These are phyloP conservation scores for Globisporangium middletonii DNA, from an alignment of 352 stramenopile genomes.

Conservation along the genomic window DNA sequence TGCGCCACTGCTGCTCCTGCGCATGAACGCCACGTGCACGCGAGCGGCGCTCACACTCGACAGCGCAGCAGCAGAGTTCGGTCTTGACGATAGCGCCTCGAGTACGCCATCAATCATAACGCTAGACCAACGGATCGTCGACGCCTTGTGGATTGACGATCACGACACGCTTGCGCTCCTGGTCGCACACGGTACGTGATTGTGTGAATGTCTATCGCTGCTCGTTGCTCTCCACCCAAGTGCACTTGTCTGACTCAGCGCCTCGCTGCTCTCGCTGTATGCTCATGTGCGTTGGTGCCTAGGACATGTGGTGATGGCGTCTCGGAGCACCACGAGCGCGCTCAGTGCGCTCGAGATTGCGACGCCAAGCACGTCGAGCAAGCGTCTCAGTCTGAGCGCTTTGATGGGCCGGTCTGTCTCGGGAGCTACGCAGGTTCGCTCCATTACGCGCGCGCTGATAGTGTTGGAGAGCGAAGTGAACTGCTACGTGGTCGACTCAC, in stretches of 20 bases:
- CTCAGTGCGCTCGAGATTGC: slow-evolving; percentile 4
- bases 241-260: background rate
- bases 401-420: slow-evolving; percentile 15
- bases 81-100: background rate
- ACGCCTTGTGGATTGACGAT: slow-evolving; percentile 1
- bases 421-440: slow-evolving; percentile 13
- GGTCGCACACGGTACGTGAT: slow-evolving; percentile 16
- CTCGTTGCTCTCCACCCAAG: background rate
- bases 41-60: background rate
- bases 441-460: background rate
- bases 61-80: background rate
- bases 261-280: background rate
- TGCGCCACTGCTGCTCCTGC: background rate
- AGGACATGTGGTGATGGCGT: slow-evolving; percentile 20
- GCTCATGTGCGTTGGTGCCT: background rate
- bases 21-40: slow-evolving; percentile 7
- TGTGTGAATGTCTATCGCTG: background rate
- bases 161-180: slow-evolving; percentile 17
- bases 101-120: background rate
- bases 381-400: slow-evolving; percentile 16
- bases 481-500: background rate
- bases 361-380: slow-evolving; percentile 14
- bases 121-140: slow-evolving; percentile 4
- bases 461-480: background rate
- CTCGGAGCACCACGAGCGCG: background rate